Evolutionary conservation across 106 monocot species (phyloP), one percentile per base, ranked within the genome.

Genomic region (Amphibolis antarctica): DNA sequence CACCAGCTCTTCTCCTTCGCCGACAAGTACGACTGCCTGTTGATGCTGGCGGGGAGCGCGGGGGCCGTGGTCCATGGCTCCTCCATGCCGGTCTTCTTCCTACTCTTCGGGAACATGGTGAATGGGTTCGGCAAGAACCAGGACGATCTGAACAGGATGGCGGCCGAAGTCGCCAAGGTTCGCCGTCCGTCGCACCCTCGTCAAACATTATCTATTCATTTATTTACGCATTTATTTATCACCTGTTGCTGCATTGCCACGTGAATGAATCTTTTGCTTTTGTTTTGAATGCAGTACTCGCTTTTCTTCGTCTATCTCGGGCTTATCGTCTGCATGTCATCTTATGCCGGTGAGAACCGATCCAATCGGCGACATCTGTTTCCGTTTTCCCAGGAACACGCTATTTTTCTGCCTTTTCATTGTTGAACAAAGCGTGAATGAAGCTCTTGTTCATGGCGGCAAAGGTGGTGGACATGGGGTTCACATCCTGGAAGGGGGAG

Each of bases 71-170:
- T 90, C 4, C 96, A 96, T 54, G 96, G 96, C 69, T 83, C 90
- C 44, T 81, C 96, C 74, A 96, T 96, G 96, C 96, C 96, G 10
- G 82, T 86, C 18, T 96, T 96, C 76, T 96, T 96, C 82, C 89
- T 96, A 60, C 75, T 96, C 42, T 90, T 96, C 42, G 96, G 96
- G 44, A 68, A 90, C n/a, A 82, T 96, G 73, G 77, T 96, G 52
- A 96, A 96, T 46, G 90, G 96, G 28, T 96, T 96, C 77, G 96
- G 96, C 42, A 89, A 96, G 80, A 96, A 96, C 74, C 96, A 96
- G 78, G 26, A 55, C 29, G 53, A 86, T 48, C 84, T 96, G 66
- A 23, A 42, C 44, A 71, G 45, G 70, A 89, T 96, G 86, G 87
- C 90, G 48, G 77, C 79, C 19, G 89, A 96, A 65, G 96, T 96